Evolutionary conservation across 1,139 yeast species (phyloP).

Genomic region (Geotrichum cucujoidarum): DNA sequence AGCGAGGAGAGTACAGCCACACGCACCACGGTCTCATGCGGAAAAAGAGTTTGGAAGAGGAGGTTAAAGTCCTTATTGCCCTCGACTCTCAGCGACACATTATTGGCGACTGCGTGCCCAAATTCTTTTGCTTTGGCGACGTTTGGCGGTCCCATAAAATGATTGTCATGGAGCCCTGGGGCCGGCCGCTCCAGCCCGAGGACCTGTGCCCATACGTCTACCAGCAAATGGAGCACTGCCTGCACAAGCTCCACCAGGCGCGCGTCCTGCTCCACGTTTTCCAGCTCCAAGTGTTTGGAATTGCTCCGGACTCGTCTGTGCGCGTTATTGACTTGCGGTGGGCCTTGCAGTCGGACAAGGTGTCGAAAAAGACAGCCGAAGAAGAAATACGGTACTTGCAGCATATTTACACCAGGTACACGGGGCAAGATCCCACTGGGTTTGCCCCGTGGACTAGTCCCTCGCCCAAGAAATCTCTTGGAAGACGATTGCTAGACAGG

Average conservation of each 20-base stretch:
- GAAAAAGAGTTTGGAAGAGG: slow-evolving; percentile 7
- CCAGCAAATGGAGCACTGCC: not conserved
- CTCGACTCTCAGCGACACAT: not conserved
- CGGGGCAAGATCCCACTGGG: too few relatives aligned
- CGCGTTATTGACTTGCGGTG: slow-evolving; percentile 15
- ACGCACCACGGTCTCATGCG: slow-evolving; percentile 2
- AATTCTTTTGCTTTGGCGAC: slow-evolving; percentile 15
- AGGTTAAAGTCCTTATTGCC: slow-evolving; percentile 2
- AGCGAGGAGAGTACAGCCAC: slow-evolving; percentile 18
- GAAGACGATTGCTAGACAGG: too few relatives aligned
- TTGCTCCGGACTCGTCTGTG: slow-evolving; percentile 21
- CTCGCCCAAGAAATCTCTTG: too few relatives aligned
- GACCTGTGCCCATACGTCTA: slow-evolving; percentile 7
- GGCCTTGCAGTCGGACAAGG: slow-evolving; percentile 1
- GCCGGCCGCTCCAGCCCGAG: slow-evolving; percentile 9
- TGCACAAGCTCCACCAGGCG: slow-evolving; percentile 1
- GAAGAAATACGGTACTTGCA: slow-evolving; percentile 6
- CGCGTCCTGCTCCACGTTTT: slow-evolving; percentile 7
- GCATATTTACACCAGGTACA: slow-evolving; percentile 1
- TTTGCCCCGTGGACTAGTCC: too few relatives aligned
- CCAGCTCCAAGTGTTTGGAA: slow-evolving; percentile 20
- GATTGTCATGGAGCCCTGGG: slow-evolving; percentile 19
- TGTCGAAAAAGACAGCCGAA: not conserved
- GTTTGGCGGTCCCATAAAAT: slow-evolving; percentile 19
- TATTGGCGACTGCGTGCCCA: slow-evolving; percentile 6